phyloP scores from a whole-genome alignment of 352 stramenopile genomes.

The Phytopythium montanum region DNA sequence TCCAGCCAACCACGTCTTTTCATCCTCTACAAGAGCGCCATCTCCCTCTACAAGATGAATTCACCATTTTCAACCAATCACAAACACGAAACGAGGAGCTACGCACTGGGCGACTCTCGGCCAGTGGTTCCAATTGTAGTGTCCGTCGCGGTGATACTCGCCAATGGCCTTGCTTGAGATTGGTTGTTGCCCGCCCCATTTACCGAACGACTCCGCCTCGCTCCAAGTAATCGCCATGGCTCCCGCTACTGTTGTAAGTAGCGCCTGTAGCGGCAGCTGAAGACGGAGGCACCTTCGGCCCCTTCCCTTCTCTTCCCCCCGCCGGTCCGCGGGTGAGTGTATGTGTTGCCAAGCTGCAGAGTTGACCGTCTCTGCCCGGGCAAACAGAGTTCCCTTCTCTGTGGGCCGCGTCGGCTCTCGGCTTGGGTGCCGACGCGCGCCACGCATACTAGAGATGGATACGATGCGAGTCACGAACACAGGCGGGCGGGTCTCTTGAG shows the following conservation, averaged over 20 bases:
- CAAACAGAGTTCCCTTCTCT: slow-evolving; percentile 91
- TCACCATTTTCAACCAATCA: slow-evolving; percentile 21
- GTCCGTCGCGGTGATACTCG: slow-evolving; percentile 7
- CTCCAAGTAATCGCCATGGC: slow-evolving; percentile 38
- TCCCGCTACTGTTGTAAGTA: slow-evolving; percentile 51
- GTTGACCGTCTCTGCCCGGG: slow-evolving; percentile 79
- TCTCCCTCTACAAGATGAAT: slow-evolving; percentile 14
- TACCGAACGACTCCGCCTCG: slow-evolving; percentile 33
- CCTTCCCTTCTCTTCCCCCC: no score
- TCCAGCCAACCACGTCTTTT: slow-evolving; percentile 40
- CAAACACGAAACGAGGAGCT: not conserved
- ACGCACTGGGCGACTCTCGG: not conserved
- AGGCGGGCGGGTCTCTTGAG: not conserved
- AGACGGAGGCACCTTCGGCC: no score
- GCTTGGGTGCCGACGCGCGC: slow-evolving; percentile 10
- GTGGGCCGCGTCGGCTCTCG: slow-evolving; percentile 28
- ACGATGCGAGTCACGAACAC: slow-evolving; percentile 4
- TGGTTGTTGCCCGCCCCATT: no score
- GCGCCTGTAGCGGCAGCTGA: not conserved
- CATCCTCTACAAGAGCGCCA: slow-evolving; percentile 42
- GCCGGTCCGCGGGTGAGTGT: slow-evolving; percentile 16
- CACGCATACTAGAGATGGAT: slow-evolving; percentile 35
- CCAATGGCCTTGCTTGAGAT: no score
- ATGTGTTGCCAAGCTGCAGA: slow-evolving; percentile 88
- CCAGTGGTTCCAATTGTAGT: slow-evolving; percentile 17